These are phyloP conservation scores for Pseudogymnoascus sp. DNA, from an alignment of 2,329 filamentous ascomycete genomes.

Conservation along the genomic window DNA sequence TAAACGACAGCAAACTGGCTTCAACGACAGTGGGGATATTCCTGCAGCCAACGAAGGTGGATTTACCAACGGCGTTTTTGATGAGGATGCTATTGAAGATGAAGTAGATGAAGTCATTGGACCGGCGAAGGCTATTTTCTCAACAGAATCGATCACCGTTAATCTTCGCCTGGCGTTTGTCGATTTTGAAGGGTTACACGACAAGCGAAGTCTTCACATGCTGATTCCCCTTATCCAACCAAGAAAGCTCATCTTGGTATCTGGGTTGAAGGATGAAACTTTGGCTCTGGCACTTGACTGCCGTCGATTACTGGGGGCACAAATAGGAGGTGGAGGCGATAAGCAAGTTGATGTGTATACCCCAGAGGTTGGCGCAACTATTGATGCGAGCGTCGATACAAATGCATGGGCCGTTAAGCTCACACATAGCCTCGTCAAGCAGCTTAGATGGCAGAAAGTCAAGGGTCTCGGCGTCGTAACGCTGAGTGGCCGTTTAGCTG, in stretches of 20 bases:
- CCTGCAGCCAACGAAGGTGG: slow-evolving; percentile 40
- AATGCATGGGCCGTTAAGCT: slow-evolving; percentile 96
- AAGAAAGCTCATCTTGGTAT: slow-evolving; percentile 87
- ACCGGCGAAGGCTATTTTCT: slow-evolving; percentile 68
- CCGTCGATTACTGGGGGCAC: slow-evolving; percentile 53
- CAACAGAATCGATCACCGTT: slow-evolving; percentile 55
- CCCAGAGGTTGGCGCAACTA: slow-evolving; percentile 61
- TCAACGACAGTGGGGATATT: slow-evolving; percentile 26
- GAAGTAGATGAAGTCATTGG: slow-evolving; percentile 46
- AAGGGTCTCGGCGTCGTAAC: slow-evolving; percentile 85
- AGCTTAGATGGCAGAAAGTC: slow-evolving; percentile 90
- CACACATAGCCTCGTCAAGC: slow-evolving; percentile 74
- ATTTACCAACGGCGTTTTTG: slow-evolving; percentile 38
- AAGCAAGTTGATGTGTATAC: slow-evolving; percentile 67
- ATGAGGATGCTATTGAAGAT: slow-evolving; percentile 55
- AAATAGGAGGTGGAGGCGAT: slow-evolving; percentile 36
- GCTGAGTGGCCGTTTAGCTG: slow-evolving; percentile 67
- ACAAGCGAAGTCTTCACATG: slow-evolving; percentile 90
- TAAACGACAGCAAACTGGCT: slow-evolving; percentile 52
- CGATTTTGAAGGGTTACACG: slow-evolving; percentile 87
- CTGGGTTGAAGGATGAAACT: slow-evolving; percentile 74
- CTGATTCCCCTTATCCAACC: slow-evolving; percentile 89
- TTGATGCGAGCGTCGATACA: slow-evolving; percentile 93
- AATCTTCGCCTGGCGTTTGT: slow-evolving; percentile 77
- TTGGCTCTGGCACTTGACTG: slow-evolving; percentile 71